Evolutionary conservation across 805 yeast genomes (phyloP).

Genomic region (Zygotorulaspora sp.): DNA sequence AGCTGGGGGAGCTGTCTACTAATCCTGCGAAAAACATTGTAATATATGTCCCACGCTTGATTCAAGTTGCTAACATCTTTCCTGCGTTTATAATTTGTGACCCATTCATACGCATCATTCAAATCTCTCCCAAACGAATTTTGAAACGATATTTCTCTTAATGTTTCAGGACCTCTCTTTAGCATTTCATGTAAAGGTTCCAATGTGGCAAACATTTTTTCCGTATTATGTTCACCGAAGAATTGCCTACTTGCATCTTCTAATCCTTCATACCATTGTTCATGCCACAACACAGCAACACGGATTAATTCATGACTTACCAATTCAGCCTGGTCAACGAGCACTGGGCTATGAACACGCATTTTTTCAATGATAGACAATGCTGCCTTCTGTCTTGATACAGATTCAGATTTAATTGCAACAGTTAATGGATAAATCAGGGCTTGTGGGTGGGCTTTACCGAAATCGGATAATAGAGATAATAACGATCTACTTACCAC

Average conservation of each 20-base stretch:
- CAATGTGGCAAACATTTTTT: constrained; percentile 85
- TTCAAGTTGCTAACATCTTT: constrained; percentile 83
- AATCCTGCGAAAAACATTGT: constrained; percentile 87
- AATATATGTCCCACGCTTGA: constrained; percentile 97
- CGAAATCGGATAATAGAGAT: constrained; percentile 77
- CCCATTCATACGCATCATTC: constrained; percentile 92
- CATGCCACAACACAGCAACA: constrained; percentile 96
- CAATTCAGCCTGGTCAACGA: constrained; percentile 88
- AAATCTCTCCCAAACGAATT: constrained; percentile 92
- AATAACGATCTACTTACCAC: constrained; percentile 75
- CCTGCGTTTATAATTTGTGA: constrained; percentile 74
- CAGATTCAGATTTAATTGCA: constrained; percentile 89
- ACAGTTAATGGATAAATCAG: constrained; percentile 92
- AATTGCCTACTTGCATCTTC: constrained; percentile 94
- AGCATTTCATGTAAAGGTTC: constrained; percentile 86
- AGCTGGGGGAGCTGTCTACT: constrained; percentile 84
- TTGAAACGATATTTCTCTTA: constrained; percentile 87
- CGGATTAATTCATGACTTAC: constrained; percentile 92
- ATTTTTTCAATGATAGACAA: constrained; percentile 84
- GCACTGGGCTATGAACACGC: constrained; percentile 76
- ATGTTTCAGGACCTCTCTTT: constrained; percentile 83
- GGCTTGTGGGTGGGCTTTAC: constrained; percentile 96
- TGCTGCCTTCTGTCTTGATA: constrained; percentile 88
- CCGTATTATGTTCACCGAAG: constrained; percentile 92
- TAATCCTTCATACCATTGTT: constrained; percentile 94